Percentiles rank a stretch among this genome's conserved stretches.
phyloP scores from a whole-genome alignment of 805 yeast genomes.

The Yamadazyma sp. region DNA sequence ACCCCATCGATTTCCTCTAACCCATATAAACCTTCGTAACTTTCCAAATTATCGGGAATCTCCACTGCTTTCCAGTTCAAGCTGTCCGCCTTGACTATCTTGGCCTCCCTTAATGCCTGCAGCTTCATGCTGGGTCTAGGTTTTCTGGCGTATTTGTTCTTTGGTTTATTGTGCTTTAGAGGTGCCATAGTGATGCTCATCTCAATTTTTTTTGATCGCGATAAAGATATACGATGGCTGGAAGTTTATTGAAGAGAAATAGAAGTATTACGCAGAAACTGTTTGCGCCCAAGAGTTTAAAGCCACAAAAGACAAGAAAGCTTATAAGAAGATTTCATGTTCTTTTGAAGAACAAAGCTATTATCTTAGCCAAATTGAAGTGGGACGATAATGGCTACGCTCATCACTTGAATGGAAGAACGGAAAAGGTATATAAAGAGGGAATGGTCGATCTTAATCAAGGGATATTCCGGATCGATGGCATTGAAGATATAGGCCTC shows the following conservation, averaged over 20 bases:
- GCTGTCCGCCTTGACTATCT: slow-evolving; percentile 48
- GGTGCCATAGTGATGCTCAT: slow-evolving; percentile 9
- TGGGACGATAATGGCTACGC: slow-evolving; percentile 18
- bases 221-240: background rate
- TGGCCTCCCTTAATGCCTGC: slow-evolving; percentile 25
- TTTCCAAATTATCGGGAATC: slow-evolving; percentile 79
- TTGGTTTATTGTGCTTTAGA: slow-evolving; percentile 3
- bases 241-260: slow-evolving; percentile 15
- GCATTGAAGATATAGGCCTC: slow-evolving; percentile 17
- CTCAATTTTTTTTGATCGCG: slow-evolving; percentile 8
- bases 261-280: slow-evolving; percentile 31
- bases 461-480: slow-evolving; percentile 10
- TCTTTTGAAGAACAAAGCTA: slow-evolving; percentile 55
- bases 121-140: slow-evolving; percentile 2
- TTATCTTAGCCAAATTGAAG: slow-evolving; percentile 35
- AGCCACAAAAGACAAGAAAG: slow-evolving; percentile 70
- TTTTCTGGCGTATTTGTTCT: slow-evolving; percentile 3
- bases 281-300: slow-evolving; percentile 47
- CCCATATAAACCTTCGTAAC: slow-evolving; percentile 89
- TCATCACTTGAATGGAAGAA: slow-evolving; percentile 7
- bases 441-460: slow-evolving; percentile 4
- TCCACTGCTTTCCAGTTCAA: slow-evolving; percentile 80
- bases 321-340: slow-evolving; percentile 78
- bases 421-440: slow-evolving; percentile 5
- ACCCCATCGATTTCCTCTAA: slow-evolving; percentile 94